phyloP scores from a whole-genome alignment of 176 grass and related monocot genomes.

The Zizania latifolia region DNA sequence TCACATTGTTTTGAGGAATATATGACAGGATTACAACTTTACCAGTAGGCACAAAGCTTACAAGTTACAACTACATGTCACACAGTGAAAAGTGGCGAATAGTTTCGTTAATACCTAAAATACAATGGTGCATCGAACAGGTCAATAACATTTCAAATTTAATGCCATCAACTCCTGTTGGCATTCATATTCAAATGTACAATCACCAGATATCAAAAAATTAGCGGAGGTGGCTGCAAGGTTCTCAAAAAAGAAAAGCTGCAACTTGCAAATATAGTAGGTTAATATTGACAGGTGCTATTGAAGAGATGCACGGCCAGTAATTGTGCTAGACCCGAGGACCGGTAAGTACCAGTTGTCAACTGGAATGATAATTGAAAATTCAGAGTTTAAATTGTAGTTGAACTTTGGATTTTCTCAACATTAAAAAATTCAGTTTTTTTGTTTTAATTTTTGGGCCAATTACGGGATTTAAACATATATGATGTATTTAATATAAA shows the following conservation, averaged over 20 bases:
- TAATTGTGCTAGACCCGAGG: too few species aligned
- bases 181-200: neutral
- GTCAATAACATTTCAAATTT: neutral
- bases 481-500: too few species aligned
- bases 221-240: neutral
- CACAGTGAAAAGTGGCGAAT: neutral
- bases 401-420: too few species aligned
- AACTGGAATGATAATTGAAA: too few species aligned
- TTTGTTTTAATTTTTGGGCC: too few species aligned
- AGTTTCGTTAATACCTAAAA: neutral
- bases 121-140: neutral
- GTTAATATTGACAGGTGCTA: neutral
- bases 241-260: neutral
- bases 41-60: neutral
- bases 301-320: too few species aligned
- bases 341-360: too few species aligned
- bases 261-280: neutral
- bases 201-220: neutral
- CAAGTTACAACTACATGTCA: neutral
- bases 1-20: constrained; percentile 5
- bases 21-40: neutral
- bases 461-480: too few species aligned
- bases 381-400: too few species aligned
- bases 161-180: neutral
- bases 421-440: too few species aligned